Evolutionary conservation across 805 yeast genomes (phyloP), one percentile per base, ranked within the genome.

Genomic region (Metschnikowia arizonensis): DNA sequence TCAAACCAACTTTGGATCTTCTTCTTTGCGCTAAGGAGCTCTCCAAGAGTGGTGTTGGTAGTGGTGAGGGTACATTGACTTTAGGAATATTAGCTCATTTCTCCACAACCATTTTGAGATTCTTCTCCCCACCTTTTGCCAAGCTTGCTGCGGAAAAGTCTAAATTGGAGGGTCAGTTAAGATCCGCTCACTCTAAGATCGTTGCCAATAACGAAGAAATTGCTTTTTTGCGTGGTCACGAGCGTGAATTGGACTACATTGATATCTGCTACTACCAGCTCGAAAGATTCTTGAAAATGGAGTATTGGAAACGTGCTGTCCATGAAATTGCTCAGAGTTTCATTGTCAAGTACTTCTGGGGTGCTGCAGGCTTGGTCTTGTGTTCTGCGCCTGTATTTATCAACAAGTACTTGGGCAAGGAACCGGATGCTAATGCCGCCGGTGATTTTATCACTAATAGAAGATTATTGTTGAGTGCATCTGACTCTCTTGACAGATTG

Each of bases 301-400:
- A 85, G 59, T 76, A 85, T 51, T 79, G 85, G 66, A 82, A 86
- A 55, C 75, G 83, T 68, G 83, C 91, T 24, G 63, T 85, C 21
- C 91, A 89, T 64, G 89, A 89, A 59, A 78, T 87, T 54, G 85
- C 91, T 1, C 93, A 91, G 54, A 87, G 85, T 40, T 90, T 89
- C 57, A 81, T 88, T 44, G 90, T 90, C 50, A 90, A 90, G 66
- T 90, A 90, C 65, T 79, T 88, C 40, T 85, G 97, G 90, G 98
- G 98, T 50, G 98, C 97, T 2, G 88, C 93, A 26, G 98, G 98
- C 9, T 74, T 90, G 48, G 78, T 83, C 1, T 72, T 90, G 39
- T 90, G 97, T 65, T 82, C 96, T 2, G 81, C 90, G 3, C 97
- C 98, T 5, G 85, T 89, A 2, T 90, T 90, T 60, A 77, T 81